Evolutionary conservation across 768 basidiomycete species (phyloP), one percentile per base, ranked within the genome.

Genomic region (Psilocybe azurescens): DNA sequence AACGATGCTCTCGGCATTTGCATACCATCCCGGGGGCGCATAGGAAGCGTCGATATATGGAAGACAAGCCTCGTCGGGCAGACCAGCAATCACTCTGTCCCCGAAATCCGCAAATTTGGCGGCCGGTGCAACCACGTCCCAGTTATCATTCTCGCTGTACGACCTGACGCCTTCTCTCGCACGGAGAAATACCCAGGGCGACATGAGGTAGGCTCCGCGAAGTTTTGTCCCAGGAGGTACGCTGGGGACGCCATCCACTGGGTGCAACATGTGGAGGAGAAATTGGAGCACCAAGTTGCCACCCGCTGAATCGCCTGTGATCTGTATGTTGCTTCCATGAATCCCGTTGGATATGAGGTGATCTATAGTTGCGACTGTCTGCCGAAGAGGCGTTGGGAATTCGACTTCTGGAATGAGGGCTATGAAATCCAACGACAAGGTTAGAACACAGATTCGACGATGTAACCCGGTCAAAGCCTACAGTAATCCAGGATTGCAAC

Each of bases 261-360:
- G 77, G 53, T 75, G 76, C 11, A 76, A 70, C 20, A 73, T 68
- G 60, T 76, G 73, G 3, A 72, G 70, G 5, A 77, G 33, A 18
- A 77, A 58, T 63, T 79, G 70, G 11, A 74, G 56, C 4, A 70
- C 66, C 41, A 79, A 67, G 53, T 75, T 72, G 1, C 59, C 78
- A 3, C 76, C 75, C 3, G 78, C 78, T 2, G 77, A 78, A 48
- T 79, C 78, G 7, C 77, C 76, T 3, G 67, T 67, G 5, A 77
- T 38, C 49, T 74, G 69, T 20, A 79, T 67, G 32, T 75, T 70
- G 38, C 67, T 58, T 0, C 73, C 73, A 2, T 63, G 41, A 2
- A 76, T 63, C 5, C 73, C 75, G 2, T 48, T 58, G 8, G 67
- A 63, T 1, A 74, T 13, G 20, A 78, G 69, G 53, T 73, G 71